Evolutionary conservation across 306 rosid genomes (phyloP).

Genomic region (Castanea sativa): DNA sequence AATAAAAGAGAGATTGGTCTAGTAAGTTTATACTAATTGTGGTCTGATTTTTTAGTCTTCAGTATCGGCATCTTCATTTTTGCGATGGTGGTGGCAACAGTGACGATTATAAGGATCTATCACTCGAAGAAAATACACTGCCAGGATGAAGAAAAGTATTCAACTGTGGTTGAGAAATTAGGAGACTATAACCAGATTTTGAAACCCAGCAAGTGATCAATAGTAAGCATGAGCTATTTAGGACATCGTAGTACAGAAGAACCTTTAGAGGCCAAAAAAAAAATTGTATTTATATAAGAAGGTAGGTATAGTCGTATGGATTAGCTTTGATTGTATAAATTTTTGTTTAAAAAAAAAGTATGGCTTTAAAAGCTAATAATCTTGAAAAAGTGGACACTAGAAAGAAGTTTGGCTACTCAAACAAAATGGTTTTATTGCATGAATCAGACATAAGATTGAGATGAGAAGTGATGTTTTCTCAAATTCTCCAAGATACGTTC

Average conservation of each 20-base stretch:
- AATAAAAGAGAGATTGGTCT: background rate
- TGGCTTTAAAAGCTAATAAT: too few species aligned
- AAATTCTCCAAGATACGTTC: too few species aligned
- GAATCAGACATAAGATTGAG: too few species aligned
- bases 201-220: background rate
- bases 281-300: too few species aligned
- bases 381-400: too few species aligned
- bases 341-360: too few species aligned
- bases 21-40: background rate
- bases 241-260: background rate
- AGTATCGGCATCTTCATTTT: slow-evolving; percentile 28
- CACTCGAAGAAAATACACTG: slow-evolving; percentile 13
- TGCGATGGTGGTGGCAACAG: slow-evolving; percentile 25
- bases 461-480: too few species aligned
- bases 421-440: too few species aligned
- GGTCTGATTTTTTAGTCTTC: slow-evolving; percentile 36
- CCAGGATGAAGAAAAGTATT: slow-evolving; percentile 27
- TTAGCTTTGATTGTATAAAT: too few species aligned
- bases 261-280: background rate
- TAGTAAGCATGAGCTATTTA: background rate
- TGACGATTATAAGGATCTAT: slow-evolving; percentile 24
- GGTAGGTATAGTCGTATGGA: too few species aligned
- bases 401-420: too few species aligned
- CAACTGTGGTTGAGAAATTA: slow-evolving; percentile 27
- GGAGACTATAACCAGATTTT: slow-evolving; percentile 13